Conservation (phyloP, 2,329 filamentous ascomycete species). For the Aureobasidium pullulans region DNA sequence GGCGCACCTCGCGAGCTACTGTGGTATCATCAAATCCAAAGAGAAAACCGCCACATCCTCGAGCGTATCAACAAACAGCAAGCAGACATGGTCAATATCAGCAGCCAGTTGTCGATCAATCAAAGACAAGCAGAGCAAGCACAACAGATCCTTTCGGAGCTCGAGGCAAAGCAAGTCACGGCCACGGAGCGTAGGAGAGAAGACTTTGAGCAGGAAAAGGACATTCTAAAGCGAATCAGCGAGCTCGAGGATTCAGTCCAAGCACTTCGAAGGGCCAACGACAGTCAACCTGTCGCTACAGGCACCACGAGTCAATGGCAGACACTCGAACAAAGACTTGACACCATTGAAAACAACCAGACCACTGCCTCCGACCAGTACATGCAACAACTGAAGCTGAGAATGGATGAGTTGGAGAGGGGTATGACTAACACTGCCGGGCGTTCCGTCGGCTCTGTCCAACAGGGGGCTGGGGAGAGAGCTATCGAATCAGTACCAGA, state of each 20-base stretch:
- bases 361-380: not conserved
- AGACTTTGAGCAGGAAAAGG: conserved; percentile 11
- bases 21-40: conserved; percentile 8
- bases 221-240: not conserved
- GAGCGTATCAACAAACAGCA: not conserved
- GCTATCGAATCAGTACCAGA: not conserved
- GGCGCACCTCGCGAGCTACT: conserved; percentile 2
- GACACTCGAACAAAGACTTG: not conserved
- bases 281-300: not conserved
- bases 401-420: not conserved
- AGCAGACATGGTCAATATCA: conserved; percentile 1
- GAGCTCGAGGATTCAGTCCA: not conserved
- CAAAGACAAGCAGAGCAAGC: not conserved
- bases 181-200: not conserved
- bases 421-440: not conserved
- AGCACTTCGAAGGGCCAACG: not conserved
- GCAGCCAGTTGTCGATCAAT: not conserved
- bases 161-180: not conserved
- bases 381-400: not conserved
- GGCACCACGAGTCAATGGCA: not conserved
- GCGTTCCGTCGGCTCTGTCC: not conserved
- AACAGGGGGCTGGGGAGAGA: too few relatives aligned
- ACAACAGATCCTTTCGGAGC: not conserved
- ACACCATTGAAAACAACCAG: conserved; percentile 5
- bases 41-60: conserved; percentile 4